A percentile compares a stretch with the other conserved stretches of the same genome.
Conservation (phyloP, 106 monocot genomes). For the Dactylorhiza incarnata region DNA sequence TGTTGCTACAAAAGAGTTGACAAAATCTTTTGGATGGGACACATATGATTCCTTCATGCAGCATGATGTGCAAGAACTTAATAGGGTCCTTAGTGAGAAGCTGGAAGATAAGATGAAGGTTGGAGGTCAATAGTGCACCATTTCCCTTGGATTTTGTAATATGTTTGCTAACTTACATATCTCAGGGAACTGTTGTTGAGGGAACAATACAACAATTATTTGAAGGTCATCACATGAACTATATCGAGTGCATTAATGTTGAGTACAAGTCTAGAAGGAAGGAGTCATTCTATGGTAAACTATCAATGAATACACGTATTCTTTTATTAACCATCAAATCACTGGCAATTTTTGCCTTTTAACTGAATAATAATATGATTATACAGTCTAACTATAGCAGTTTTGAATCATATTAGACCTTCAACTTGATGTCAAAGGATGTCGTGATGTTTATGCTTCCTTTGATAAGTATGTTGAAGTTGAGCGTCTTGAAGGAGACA, state of each 20-base stretch:
- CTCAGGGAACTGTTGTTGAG: slow-evolving; percentile 54
- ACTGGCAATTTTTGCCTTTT: neutral
- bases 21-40: slow-evolving; percentile 47
- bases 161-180: neutral
- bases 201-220: slow-evolving; percentile 62
- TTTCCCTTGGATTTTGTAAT: slow-evolving; percentile 2
- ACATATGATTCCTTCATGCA: slow-evolving; percentile 50
- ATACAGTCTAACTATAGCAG: neutral
- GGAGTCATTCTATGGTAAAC: slow-evolving; percentile 60
- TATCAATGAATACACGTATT: neutral
- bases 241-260: slow-evolving; percentile 71
- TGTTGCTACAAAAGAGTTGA: slow-evolving; percentile 49
- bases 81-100: slow-evolving; percentile 62
- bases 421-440: slow-evolving; percentile 95
- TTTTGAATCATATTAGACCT: slow-evolving; percentile 40
- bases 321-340: neutral
- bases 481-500: slow-evolving; percentile 84
- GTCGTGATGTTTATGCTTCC: slow-evolving; percentile 91
- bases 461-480: slow-evolving; percentile 98
- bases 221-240: slow-evolving; percentile 69
- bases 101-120: slow-evolving; percentile 76
- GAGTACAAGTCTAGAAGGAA: slow-evolving; percentile 59
- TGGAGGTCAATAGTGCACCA: neutral
- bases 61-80: slow-evolving; percentile 74
- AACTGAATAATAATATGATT: neutral